These are phyloP conservation scores for Plantago ovata DNA, from an alignment of 257 asterid genomes.

Conservation along the genomic window DNA sequence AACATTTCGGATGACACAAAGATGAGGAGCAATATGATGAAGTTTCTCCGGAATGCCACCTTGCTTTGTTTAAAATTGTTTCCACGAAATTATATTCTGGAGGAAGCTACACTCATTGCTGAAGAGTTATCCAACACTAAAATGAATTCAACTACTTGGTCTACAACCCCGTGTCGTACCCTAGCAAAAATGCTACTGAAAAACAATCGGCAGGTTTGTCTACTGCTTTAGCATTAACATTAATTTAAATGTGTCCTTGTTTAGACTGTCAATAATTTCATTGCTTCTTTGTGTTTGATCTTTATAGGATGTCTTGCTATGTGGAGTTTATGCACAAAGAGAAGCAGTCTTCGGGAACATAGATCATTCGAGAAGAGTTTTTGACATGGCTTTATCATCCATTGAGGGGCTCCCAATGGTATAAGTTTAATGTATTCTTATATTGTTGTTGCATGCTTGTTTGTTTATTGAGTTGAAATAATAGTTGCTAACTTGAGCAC, in stretches of 20 bases:
- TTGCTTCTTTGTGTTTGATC: constrained; percentile 16
- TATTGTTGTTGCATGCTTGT: constrained; percentile 14
- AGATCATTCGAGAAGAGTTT: constrained; percentile 83
- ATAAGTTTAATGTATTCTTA: constrained; percentile 22
- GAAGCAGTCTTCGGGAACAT: constrained; percentile 82
- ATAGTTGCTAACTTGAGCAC: not conserved
- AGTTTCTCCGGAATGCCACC: constrained; percentile 74
- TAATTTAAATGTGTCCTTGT: constrained; percentile 11
- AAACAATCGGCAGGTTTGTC: constrained; percentile 79
- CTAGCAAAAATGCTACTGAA: constrained; percentile 80
- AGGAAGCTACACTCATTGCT: constrained; percentile 91
- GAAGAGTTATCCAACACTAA: constrained; percentile 83
- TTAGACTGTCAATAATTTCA: constrained; percentile 17
- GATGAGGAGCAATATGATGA: constrained; percentile 68
- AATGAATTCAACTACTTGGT: constrained; percentile 43
- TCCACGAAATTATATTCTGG: constrained; percentile 76
- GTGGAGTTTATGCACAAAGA: constrained; percentile 93
- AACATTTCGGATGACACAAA: constrained; percentile 49
- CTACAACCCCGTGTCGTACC: constrained; percentile 82
- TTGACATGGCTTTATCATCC: constrained; percentile 92
- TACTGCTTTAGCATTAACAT: constrained; percentile 8
- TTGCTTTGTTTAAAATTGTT: constrained; percentile 70
- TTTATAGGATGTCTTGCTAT: constrained; percentile 80
- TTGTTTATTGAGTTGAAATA: constrained; percentile 1
- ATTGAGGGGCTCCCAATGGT: constrained; percentile 84